Conservation (phyloP, 2,329 filamentous ascomycete species). For the Mycosphaerella arachidis region DNA sequence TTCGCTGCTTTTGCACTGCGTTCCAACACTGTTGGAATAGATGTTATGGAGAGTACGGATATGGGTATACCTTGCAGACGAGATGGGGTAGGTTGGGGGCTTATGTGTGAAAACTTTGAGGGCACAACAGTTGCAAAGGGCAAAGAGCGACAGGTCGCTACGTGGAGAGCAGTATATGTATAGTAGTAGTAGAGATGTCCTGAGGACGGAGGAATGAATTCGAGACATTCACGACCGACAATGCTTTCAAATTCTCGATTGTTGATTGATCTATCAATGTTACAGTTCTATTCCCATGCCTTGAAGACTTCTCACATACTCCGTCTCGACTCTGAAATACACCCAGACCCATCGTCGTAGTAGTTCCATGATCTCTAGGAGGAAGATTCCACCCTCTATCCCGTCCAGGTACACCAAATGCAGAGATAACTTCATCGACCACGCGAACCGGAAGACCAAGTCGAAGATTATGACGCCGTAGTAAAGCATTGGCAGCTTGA, state of each 20-base stretch:
- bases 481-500: slow-evolving; percentile 70
- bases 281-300: slow-evolving; percentile 11
- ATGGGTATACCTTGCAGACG: not conserved
- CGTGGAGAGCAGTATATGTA: not conserved
- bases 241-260: not conserved
- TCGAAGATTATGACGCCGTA: slow-evolving; percentile 77
- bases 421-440: slow-evolving; percentile 81
- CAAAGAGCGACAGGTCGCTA: not conserved
- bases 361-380: slow-evolving; percentile 83
- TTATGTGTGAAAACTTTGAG: not conserved
- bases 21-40: slow-evolving; percentile 3
- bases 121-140: not conserved
- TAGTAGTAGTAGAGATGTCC: not conserved
- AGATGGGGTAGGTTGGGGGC: too few relatives aligned
- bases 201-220: not conserved
- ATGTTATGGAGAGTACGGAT: slow-evolving; percentile 1
- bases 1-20: slow-evolving; percentile 1
- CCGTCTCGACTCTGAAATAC: slow-evolving; percentile 90
- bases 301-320: slow-evolving; percentile 55
- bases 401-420: slow-evolving; percentile 80
- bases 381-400: slow-evolving; percentile 81
- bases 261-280: not conserved
- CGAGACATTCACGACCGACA: not conserved
- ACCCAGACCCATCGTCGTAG: slow-evolving; percentile 93
- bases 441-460: slow-evolving; percentile 78